These are phyloP conservation scores for Paraglomus brasilianum DNA, from an alignment of 192 early-diverging fungal species.

Conservation along the genomic window DNA sequence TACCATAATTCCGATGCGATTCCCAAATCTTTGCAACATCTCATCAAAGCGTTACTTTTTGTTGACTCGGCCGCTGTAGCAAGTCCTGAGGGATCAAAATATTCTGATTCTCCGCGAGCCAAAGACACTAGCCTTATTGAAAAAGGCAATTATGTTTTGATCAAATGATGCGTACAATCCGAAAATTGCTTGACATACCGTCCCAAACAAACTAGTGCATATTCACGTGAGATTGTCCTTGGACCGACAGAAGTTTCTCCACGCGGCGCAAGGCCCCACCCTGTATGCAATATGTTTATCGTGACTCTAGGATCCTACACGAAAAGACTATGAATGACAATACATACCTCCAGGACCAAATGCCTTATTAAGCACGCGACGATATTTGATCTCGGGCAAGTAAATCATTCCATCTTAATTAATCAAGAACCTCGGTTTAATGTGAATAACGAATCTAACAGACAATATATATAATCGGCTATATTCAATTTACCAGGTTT, in stretches of 20 bases:
- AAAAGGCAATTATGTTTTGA: neutral
- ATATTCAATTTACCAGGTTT: conserved; percentile 66
- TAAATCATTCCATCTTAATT: conserved; percentile 87
- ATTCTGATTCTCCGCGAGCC: conserved; percentile 94
- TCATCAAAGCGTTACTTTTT: conserved; percentile 92
- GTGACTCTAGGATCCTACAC: neutral
- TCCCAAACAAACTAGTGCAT: conserved; percentile 84
- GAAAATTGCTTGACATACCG: conserved; percentile 46
- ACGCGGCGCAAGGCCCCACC: conserved; percentile 84
- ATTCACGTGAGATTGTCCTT: conserved; percentile 85
- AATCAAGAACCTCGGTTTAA: neutral
- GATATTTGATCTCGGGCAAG: conserved; percentile 96
- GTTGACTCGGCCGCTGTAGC: conserved; percentile 84
- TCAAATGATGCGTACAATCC: neutral
- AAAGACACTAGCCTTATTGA: conserved; percentile 67
- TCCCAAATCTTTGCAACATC: conserved; percentile 97
- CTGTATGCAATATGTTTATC: conserved; percentile 33
- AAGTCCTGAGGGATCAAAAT: conserved; percentile 71
- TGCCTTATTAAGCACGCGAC: conserved; percentile 90
- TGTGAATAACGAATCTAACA: neutral
- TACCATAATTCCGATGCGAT: conserved; percentile 88
- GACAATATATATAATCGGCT: too few species aligned
- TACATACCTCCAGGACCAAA: conserved; percentile 86
- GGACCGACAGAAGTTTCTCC: conserved; percentile 81
- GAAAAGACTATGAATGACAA: neutral